Evolutionary conservation across 768 basidiomycete genomes (phyloP), one percentile per base, ranked within the genome.

Genomic region (Mycena olivaceomarginata): DNA sequence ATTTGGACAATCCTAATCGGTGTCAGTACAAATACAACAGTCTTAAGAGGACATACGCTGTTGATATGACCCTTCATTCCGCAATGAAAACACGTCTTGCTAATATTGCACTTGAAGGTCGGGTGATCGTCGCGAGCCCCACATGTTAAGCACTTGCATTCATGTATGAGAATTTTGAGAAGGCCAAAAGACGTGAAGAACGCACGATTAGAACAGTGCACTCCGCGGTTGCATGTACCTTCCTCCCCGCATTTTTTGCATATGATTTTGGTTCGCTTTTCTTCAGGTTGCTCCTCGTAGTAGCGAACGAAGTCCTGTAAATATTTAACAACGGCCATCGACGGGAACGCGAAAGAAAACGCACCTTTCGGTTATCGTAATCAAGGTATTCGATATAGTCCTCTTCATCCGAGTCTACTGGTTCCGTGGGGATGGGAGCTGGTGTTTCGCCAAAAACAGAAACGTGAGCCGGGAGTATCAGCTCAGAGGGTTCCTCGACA

Each of bases 11-110:
- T 89, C 91, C 94, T 95, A 15, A 25, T 25, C 7, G 18, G 20
- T 10, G 51, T 75, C 46, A 69, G 40, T 8, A n/a, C 31, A 41
- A 20, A 64, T 51, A 53, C n/a, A 64, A 22, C 9, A 20, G 25
- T 11, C n/a, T 20, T 12, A 60, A 11, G 13, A 40, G 20, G 20
- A 70, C 62, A 68, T 79, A 95, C 95, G 72, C 86, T 89, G 78
- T 90, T 94, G 70, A 96, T 91, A 81, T 96, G 95, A 2, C 96
- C 96, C 82, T 94, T 95, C 94, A 95, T 95, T 18, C 94, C 94
- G 80, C 96, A 97, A 4, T 88, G 90, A 80, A 92, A 96, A 81
- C 96, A 97, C 0, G 90, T 92, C 84, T 96, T 96, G 84, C 92
- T 93, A 76, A 95, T 94, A 3, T 95, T 95, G 84, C 95, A 97